phyloP scores from a whole-genome alignment of 163 green algal genomes.

The Prototheca wickerhamii region DNA sequence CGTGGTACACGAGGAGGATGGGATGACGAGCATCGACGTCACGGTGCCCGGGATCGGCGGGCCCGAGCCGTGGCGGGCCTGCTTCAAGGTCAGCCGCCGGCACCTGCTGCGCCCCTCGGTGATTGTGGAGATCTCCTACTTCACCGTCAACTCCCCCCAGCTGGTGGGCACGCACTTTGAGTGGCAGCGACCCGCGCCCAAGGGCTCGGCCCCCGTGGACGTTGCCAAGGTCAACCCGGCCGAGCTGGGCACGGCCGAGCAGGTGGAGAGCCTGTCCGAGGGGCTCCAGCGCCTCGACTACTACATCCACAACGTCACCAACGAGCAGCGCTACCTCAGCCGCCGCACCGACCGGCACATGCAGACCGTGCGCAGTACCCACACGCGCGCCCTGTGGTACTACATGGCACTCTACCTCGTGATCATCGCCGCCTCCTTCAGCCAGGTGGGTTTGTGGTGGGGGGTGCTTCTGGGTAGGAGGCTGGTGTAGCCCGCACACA shows the following conservation, averaged over 20 bases:
- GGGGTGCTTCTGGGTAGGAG: background rate
- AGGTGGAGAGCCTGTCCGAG: constrained; percentile 22
- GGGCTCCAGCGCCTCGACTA: constrained; percentile 32
- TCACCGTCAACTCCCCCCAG: constrained; percentile 28
- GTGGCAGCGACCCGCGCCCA: constrained; percentile 15
- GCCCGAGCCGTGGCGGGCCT: constrained; percentile 28
- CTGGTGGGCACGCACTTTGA: constrained; percentile 28
- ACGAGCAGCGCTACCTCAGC: constrained; percentile 40
- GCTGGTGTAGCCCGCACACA: background rate
- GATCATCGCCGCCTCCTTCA: constrained; percentile 24
- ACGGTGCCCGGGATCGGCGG: constrained; percentile 3
- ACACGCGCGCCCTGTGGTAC: constrained; percentile 26
- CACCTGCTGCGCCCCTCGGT: constrained; percentile 33
- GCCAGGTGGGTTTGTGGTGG: constrained; percentile 12
- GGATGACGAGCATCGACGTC: constrained; percentile 20
- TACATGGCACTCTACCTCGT: constrained; percentile 21
- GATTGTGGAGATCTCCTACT: constrained; percentile 32
- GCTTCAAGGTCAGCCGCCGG: constrained; percentile 30
- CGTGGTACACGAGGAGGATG: constrained; percentile 17
- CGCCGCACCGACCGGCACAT: constrained; percentile 29
- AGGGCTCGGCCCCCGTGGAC: background rate
- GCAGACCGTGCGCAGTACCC: constrained; percentile 23
- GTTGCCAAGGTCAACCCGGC: constrained; percentile 2
- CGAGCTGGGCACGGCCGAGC: constrained; percentile 18
- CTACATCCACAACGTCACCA: constrained; percentile 32